Percentiles rank a stretch among this genome's conserved stretches.
phyloP scores from a whole-genome alignment of 805 yeast species.

The Dipodascus geniculatus region DNA sequence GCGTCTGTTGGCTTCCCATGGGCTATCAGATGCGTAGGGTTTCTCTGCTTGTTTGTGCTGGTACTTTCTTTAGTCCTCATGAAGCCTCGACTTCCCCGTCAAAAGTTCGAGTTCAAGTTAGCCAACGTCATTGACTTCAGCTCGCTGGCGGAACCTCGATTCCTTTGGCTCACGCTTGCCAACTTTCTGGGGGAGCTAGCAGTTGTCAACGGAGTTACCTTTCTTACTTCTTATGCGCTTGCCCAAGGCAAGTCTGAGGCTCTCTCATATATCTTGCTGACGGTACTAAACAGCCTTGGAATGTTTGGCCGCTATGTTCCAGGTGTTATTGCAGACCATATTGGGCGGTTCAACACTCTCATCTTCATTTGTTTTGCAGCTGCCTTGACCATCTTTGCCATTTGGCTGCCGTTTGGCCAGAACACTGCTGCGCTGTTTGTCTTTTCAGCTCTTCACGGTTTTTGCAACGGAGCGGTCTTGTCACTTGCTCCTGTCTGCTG shows the following conservation, averaged over 20 bases:
- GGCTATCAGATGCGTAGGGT: slow-evolving; percentile 46
- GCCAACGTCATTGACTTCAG: slow-evolving; percentile 27
- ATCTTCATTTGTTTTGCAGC: slow-evolving; percentile 27
- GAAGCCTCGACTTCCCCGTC: slow-evolving; percentile 30
- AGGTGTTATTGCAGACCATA: slow-evolving; percentile 33
- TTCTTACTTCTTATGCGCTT: slow-evolving; percentile 41
- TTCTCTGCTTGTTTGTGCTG: slow-evolving; percentile 33
- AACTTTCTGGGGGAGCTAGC: slow-evolving; percentile 37
- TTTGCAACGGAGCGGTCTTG: slow-evolving; percentile 43
- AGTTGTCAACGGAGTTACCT: slow-evolving; percentile 36
- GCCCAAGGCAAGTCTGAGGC: slow-evolving; percentile 33
- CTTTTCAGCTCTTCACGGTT: slow-evolving; percentile 41
- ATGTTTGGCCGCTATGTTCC: slow-evolving; percentile 35
- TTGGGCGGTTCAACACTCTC: slow-evolving; percentile 45
- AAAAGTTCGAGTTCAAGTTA: slow-evolving; percentile 15
- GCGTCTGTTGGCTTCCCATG: slow-evolving; percentile 42
- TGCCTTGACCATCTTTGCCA: slow-evolving; percentile 21
- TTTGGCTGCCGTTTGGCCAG: slow-evolving; percentile 36
- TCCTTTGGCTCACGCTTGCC: slow-evolving; percentile 32
- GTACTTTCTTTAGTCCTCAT: slow-evolving; percentile 27
- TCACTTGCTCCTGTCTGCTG: slow-evolving; percentile 49
- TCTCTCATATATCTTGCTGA: slow-evolving; percentile 36
- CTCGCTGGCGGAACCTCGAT: slow-evolving; percentile 33
- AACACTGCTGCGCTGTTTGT: slow-evolving; percentile 29
- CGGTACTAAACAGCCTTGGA: slow-evolving; percentile 32